Conservation (phyloP, 768 basidiomycete genomes). For the Mycena filopes region DNA sequence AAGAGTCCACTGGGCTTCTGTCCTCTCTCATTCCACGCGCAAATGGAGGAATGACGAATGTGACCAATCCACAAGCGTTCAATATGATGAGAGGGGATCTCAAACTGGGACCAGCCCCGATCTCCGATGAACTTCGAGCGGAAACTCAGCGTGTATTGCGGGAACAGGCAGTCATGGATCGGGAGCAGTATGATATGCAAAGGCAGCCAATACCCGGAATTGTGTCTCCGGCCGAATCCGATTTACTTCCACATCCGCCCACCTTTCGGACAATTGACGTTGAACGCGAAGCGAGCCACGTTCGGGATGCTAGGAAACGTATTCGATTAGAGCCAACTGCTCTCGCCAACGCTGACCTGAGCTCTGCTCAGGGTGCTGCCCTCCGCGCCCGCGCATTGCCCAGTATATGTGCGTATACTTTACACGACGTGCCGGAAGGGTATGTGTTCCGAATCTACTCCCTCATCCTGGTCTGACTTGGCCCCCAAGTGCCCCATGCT, state of each 20-base stretch:
- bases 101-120: slow-evolving; percentile 86
- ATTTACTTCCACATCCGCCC: slow-evolving; percentile 84
- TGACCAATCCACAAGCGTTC: slow-evolving; percentile 76
- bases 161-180: slow-evolving; percentile 83
- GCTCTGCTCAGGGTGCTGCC: slow-evolving; percentile 66
- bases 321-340: slow-evolving; percentile 88
- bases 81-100: slow-evolving; percentile 81
- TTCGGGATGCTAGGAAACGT: slow-evolving; percentile 91
- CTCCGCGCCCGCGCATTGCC: slow-evolving; percentile 79
- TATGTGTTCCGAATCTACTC: slow-evolving; percentile 48
- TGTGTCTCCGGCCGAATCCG: slow-evolving; percentile 71
- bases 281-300: slow-evolving; percentile 88
- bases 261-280: slow-evolving; percentile 89
- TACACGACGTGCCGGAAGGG: slow-evolving; percentile 97
- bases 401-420: slow-evolving; percentile 93
- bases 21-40: slow-evolving; percentile 79
- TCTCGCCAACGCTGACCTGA: slow-evolving; percentile 65
- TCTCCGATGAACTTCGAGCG: slow-evolving; percentile 80
- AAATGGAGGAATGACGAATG: slow-evolving; percentile 56
- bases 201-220: slow-evolving; percentile 67
- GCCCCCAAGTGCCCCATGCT: slow-evolving; percentile 76
- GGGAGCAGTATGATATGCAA: slow-evolving; percentile 75
- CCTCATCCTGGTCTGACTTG: slow-evolving; percentile 13
- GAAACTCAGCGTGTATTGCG: slow-evolving; percentile 85
- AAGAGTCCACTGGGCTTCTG: slow-evolving; percentile 87